Conservation (phyloP, 495 filamentous ascomycete genomes). For the Elasticomyces elasticus region DNA sequence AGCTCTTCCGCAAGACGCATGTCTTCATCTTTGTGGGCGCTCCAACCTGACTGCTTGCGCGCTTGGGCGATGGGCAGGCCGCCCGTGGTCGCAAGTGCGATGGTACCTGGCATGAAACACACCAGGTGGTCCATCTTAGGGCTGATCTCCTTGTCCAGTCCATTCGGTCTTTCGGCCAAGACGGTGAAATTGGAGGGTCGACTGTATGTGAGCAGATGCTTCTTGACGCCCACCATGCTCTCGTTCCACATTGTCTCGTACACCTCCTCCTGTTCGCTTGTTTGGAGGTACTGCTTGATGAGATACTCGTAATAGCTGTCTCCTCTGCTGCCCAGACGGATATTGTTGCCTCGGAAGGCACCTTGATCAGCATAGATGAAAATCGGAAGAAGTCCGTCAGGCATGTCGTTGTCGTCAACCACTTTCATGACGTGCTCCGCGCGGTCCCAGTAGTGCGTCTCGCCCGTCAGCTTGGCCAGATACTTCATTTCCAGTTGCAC, state of each 20-base stretch:
- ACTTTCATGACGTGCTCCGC: slow-evolving; percentile 87
- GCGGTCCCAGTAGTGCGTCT: slow-evolving; percentile 79
- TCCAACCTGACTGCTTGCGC: slow-evolving; percentile 60
- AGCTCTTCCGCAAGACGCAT: slow-evolving; percentile 76
- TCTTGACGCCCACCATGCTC: slow-evolving; percentile 71
- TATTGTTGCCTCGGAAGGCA: slow-evolving; percentile 68
- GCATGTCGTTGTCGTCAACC: slow-evolving; percentile 63
- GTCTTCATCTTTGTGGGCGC: slow-evolving; percentile 69
- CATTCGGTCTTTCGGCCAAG: slow-evolving; percentile 72
- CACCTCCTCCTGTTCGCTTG: slow-evolving; percentile 70
- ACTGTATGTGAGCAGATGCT: slow-evolving; percentile 84
- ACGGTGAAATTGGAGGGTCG: slow-evolving; percentile 69
- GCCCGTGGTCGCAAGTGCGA: slow-evolving; percentile 78
- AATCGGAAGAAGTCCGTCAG: slow-evolving; percentile 84
- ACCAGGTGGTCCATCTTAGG: slow-evolving; percentile 98
- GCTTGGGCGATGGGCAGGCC: slow-evolving; percentile 66
- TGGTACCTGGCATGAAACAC: slow-evolving; percentile 95
- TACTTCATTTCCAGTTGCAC: slow-evolving; percentile 97
- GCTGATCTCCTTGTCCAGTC: slow-evolving; percentile 51
- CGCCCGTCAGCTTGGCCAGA: slow-evolving; percentile 85
- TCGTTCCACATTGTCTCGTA: slow-evolving; percentile 93
- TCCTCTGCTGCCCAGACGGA: slow-evolving; percentile 83
- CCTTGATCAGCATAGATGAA: slow-evolving; percentile 75
- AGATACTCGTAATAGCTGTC: slow-evolving; percentile 98
- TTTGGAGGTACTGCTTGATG: slow-evolving; percentile 94